A percentile compares a stretch with the other conserved stretches of the same genome.
Conservation (phyloP, 805 yeast genomes). For the Starmera dryadoides region DNA sequence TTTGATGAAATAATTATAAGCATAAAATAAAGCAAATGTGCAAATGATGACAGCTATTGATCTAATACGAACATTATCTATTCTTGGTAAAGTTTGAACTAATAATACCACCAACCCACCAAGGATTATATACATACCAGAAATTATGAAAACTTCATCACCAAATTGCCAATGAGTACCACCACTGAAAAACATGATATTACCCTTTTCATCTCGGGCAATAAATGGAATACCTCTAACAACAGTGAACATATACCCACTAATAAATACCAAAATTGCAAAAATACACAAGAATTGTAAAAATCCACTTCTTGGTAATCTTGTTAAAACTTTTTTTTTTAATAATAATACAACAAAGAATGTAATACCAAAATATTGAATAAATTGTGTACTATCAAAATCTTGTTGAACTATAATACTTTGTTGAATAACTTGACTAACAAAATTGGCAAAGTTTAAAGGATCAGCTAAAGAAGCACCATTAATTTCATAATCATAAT, state of each 20-base stretch:
- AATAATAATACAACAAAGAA: conserved; percentile 37
- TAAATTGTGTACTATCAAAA: conserved; percentile 36
- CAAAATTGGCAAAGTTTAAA: conserved; percentile 44
- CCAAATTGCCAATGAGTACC: conserved; percentile 69
- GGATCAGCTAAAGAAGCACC: conserved; percentile 27
- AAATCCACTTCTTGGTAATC: conserved; percentile 18
- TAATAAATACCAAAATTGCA: conserved; percentile 36
- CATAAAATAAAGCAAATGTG: conserved; percentile 11
- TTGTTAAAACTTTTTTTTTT: conserved; percentile 38
- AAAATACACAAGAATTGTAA: conserved; percentile 28
- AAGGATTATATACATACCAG: conserved; percentile 40
- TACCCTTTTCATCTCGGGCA: conserved; percentile 41
- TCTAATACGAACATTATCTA: conserved; percentile 8
- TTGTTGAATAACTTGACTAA: conserved; percentile 38
- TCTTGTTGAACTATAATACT: conserved; percentile 35
- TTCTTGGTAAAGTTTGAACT: conserved; percentile 27
- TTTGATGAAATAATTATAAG: conserved; percentile 11
- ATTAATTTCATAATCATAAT: conserved; percentile 28
- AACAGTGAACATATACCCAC: conserved; percentile 61
- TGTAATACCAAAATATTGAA: conserved; percentile 37
- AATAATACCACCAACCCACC: conserved; percentile 34
- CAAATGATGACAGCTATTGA: conserved; percentile 4
- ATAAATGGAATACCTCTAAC: conserved; percentile 59
- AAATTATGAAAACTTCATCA: conserved; percentile 50
- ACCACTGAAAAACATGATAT: conserved; percentile 53